A percentile compares a stretch with the other conserved stretches of the same genome.
Conservation (phyloP, 2,329 filamentous ascomycete genomes). For the Xylariaceae sp. region DNA sequence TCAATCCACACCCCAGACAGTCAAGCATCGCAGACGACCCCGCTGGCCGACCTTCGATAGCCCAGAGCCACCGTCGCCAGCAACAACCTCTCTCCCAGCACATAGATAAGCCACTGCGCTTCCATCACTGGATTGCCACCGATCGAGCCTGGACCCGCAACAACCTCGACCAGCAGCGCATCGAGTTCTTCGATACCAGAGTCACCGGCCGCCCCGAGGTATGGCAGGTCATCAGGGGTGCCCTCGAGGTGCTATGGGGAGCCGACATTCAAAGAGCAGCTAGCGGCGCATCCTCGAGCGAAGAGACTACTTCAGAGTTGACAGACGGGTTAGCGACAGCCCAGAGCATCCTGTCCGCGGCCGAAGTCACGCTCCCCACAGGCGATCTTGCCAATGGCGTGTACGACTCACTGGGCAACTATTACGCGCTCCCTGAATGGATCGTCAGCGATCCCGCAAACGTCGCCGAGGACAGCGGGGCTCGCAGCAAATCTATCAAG, state of each 20-base stretch:
- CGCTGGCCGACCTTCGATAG: slow-evolving; percentile 17
- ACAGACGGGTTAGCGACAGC: slow-evolving; percentile 59
- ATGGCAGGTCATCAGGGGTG: slow-evolving; percentile 72
- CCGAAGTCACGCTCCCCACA: slow-evolving; percentile 71
- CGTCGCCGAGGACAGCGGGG: slow-evolving; percentile 34
- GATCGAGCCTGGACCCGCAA: slow-evolving; percentile 67
- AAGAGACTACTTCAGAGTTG: slow-evolving; percentile 27
- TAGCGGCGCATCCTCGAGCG: slow-evolving; percentile 14
- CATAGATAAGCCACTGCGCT: slow-evolving; percentile 67
- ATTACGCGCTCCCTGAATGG: slow-evolving; percentile 67
- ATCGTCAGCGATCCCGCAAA: slow-evolving; percentile 68
- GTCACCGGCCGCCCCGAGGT: slow-evolving; percentile 75
- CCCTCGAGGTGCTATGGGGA: slow-evolving; percentile 66
- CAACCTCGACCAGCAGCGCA: slow-evolving; percentile 67
- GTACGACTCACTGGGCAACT: slow-evolving; percentile 68
- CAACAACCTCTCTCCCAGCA: slow-evolving; percentile 56
- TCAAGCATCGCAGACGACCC: slow-evolving; percentile 31
- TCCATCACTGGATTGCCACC: slow-evolving; percentile 64
- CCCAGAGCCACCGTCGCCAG: slow-evolving; percentile 26
- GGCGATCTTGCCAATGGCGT: slow-evolving; percentile 69
- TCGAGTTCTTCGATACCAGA: slow-evolving; percentile 86
- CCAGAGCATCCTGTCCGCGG: slow-evolving; percentile 77
- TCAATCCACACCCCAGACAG: slow-evolving; percentile 43
- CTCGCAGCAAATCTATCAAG: slow-evolving; percentile 19
- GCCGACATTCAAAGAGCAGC: slow-evolving; percentile 35